Conservation (phyloP, 2,329 filamentous ascomycete species). For the Venturia nashicola region DNA sequence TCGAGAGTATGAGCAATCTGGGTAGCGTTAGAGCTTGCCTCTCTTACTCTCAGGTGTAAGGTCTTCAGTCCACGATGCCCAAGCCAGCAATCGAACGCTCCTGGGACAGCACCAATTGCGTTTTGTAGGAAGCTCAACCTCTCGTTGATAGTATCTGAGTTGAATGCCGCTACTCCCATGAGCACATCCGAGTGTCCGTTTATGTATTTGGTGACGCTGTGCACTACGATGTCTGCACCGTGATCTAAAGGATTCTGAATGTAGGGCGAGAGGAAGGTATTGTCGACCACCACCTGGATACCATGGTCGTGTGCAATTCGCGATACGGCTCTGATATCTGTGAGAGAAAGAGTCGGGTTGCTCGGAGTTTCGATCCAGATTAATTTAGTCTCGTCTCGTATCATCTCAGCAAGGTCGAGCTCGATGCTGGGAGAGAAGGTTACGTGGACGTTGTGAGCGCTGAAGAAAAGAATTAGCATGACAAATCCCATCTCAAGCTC, state of each 20-base stretch:
- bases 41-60: constrained; percentile 78
- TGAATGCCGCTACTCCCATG: constrained; percentile 95
- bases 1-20: constrained; percentile 67
- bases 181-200: constrained; percentile 94
- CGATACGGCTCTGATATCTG: constrained; percentile 82
- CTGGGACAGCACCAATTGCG: constrained; percentile 89
- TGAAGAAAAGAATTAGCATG: not conserved
- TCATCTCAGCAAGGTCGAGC: constrained; percentile 71
- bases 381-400: constrained; percentile 78
- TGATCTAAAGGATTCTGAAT: constrained; percentile 92
- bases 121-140: constrained; percentile 89
- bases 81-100: constrained; percentile 94
- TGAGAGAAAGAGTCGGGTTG: constrained; percentile 85
- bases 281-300: constrained; percentile 95
- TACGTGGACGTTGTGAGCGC: constrained; percentile 80
- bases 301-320: constrained; percentile 75
- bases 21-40: constrained; percentile 72
- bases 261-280: constrained; percentile 95
- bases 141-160: constrained; percentile 64
- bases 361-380: constrained; percentile 96
- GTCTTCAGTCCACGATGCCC: constrained; percentile 96
- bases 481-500: not conserved
- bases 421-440: constrained; percentile 92
- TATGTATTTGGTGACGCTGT: constrained; percentile 98
- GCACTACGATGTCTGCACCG: constrained; percentile 91